A percentile compares a stretch with the other conserved stretches of the same genome.
Evolutionary conservation across 2,329 filamentous ascomycete genomes (phyloP).

Genomic region (Fusarium scirpi): DNA sequence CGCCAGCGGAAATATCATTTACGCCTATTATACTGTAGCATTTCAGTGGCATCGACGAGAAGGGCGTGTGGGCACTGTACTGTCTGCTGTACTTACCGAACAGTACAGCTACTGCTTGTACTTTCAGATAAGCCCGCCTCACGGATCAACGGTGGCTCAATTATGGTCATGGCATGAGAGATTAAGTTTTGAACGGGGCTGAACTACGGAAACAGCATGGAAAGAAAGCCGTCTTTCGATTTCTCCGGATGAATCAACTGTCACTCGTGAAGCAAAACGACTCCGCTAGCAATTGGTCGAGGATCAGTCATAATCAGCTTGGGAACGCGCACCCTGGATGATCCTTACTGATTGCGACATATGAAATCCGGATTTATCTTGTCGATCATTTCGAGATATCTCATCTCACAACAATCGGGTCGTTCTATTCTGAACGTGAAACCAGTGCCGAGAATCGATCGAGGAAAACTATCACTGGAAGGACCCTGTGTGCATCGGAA

Average conservation of each 20-base stretch:
- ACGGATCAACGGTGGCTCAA: background rate
- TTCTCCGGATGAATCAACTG: background rate
- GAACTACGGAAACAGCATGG: background rate
- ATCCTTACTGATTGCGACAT: slow-evolving; percentile 15
- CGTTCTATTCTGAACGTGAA: background rate
- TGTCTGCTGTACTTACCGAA: background rate
- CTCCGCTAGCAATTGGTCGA: background rate
- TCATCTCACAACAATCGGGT: background rate
- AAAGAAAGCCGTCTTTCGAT: background rate
- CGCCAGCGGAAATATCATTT: background rate
- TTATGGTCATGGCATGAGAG: background rate
- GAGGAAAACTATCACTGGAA: background rate
- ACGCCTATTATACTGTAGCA: background rate
- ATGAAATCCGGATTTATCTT: slow-evolving; percentile 11
- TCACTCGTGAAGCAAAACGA: background rate
- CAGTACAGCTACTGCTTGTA: background rate
- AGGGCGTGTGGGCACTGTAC: background rate
- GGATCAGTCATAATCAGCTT: background rate
- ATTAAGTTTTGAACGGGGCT: background rate
- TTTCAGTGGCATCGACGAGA: background rate
- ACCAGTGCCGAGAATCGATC: background rate
- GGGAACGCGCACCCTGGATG: background rate
- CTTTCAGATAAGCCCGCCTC: background rate
- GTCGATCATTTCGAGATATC: slow-evolving; percentile 19
- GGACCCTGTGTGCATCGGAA: slow-evolving; percentile 13